Evolutionary conservation across 2,329 filamentous ascomycete species (phyloP), one percentile per base, ranked within the genome.

Genomic region (Penicillium sp.): DNA sequence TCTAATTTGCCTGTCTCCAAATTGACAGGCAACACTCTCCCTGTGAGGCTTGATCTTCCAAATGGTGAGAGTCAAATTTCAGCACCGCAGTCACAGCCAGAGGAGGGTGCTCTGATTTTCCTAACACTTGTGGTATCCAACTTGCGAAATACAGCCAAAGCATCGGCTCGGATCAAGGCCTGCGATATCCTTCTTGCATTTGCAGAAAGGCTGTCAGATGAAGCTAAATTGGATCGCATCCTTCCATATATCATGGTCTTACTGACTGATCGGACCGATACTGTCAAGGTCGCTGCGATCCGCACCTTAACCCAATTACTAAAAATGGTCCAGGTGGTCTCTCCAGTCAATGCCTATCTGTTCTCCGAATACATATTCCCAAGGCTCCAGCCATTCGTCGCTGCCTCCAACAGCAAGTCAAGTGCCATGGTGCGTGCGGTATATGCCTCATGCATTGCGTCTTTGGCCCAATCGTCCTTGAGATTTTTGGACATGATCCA

Each of bases 131-230:
- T 98, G 31, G 89, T 90, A 6, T 87, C 91, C 2, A 95, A 88
- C 19, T 70, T 98, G 57, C 81, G 93, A 54, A 95, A 90, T 53
- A 95, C 91, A 13, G 88, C 89, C 5, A 84, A 91, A 59, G 82
- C 90, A 3, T 85, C 88, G n/a, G 88, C 91, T 24, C 85, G 88
- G 58, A 77, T 96, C 37, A 83, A 88, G 59, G 93, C 88, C 1
- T 95, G 93, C 63, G 93, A 98, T 66, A 77, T 98, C 35, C 77
- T 98, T 42, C 73, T 98, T 43, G 91, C 91, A 2, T 96, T 98
- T 66, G 83, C 90, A 0, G 90, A 97, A 69, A 79, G 87, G 52
- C 71, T 97, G 22, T 95, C 91, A 0, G 94, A 98, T 65, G 93
- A 98, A 70, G 90, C 90, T 3, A 97, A 96, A 67, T 75, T 98